Percentiles rank a stretch among this genome's conserved stretches.
Conservation (phyloP, 805 yeast species). For the Ogataea ganodermae region DNA sequence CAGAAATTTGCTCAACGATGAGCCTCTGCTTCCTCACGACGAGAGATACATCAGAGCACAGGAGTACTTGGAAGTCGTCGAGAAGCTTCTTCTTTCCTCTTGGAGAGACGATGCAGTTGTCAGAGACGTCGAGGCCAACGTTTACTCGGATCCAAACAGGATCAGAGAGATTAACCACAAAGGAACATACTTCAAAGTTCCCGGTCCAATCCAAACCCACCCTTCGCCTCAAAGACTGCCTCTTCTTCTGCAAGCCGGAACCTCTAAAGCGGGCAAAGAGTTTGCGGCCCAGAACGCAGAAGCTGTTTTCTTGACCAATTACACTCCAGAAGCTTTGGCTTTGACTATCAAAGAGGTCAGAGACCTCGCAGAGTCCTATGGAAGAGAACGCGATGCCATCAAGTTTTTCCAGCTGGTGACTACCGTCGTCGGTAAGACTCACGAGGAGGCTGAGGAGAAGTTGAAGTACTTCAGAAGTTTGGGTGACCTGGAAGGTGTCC, state of each 20-base stretch:
- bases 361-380: constrained; percentile 35
- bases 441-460: constrained; percentile 43
- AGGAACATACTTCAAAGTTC: constrained; percentile 44
- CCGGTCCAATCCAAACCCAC: constrained; percentile 44
- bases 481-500: constrained; percentile 44
- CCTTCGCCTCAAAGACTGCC: constrained; percentile 49
- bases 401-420: constrained; percentile 41
- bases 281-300: constrained; percentile 48
- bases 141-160: constrained; percentile 39
- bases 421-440: constrained; percentile 41
- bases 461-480: constrained; percentile 35
- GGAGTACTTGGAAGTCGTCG: constrained; percentile 42
- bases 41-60: constrained; percentile 43
- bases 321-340: constrained; percentile 34
- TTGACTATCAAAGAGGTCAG: constrained; percentile 34
- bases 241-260: constrained; percentile 46
- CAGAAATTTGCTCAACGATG: constrained; percentile 40
- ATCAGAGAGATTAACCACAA: constrained; percentile 43
- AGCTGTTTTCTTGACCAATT: constrained; percentile 41
- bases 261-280: constrained; percentile 42
- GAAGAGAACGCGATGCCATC: constrained; percentile 39
- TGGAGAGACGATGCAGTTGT: constrained; percentile 47
- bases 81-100: constrained; percentile 42
- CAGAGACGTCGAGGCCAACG: constrained; percentile 24
- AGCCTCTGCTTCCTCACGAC: constrained; percentile 40